Evolutionary conservation across 257 asterid species (phyloP).

Genomic region (Scutellaria baicalensis): DNA sequence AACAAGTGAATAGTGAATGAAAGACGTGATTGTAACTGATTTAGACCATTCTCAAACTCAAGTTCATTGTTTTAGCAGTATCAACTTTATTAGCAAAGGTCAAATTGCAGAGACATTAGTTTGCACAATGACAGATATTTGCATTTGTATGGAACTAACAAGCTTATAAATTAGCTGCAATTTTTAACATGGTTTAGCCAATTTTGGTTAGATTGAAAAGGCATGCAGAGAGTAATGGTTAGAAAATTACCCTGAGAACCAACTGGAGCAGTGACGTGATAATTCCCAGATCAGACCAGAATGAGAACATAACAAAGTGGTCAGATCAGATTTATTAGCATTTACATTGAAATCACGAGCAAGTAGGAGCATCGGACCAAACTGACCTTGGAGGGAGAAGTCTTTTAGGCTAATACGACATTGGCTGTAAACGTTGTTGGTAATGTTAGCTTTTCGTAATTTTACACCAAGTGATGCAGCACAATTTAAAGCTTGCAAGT

Average conservation of each 20-base stretch:
- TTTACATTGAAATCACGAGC: neutral
- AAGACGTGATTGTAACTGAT: too few species aligned
- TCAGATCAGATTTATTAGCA: constrained; percentile 13
- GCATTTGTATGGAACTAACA: neutral
- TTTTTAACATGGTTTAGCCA: neutral
- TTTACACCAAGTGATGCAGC: constrained; percentile 81
- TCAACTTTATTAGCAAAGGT: neutral
- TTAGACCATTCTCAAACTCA: too few species aligned
- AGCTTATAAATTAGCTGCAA: neutral
- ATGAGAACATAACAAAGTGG: constrained; percentile 20
- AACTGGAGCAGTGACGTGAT: constrained; percentile 43
- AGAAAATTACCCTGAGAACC: constrained; percentile 59
- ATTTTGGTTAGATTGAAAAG: neutral
- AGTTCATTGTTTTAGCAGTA: too few species aligned
- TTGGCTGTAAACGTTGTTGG: constrained; percentile 57
- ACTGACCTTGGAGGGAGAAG: constrained; percentile 96
- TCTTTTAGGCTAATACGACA: constrained; percentile 91
- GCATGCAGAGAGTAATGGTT: neutral
- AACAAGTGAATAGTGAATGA: neutral
- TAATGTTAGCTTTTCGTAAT: constrained; percentile 66
- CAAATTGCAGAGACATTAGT: neutral
- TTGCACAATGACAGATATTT: neutral
- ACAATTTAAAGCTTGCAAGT: constrained; percentile 94
- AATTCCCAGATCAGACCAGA: constrained; percentile 31
- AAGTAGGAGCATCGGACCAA: constrained; percentile 4